Evolutionary conservation across 2,329 filamentous ascomycete species (phyloP), one percentile per base, ranked within the genome.

Genomic region (Metarhizium brunneum): DNA sequence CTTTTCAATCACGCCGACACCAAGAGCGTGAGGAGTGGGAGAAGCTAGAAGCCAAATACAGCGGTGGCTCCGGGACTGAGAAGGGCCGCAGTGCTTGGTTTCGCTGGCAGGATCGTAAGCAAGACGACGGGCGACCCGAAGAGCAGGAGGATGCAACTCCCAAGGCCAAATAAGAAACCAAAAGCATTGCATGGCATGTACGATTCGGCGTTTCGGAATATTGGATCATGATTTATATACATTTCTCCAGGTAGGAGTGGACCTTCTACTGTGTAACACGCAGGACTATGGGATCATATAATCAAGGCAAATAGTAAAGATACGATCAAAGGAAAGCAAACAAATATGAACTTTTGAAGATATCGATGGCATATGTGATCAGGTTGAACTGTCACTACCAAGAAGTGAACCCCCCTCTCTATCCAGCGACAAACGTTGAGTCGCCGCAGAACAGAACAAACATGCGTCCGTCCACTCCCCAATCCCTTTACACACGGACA

Each of bases 21-120:
- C 74, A 86, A 49, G 87, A 90, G 74, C 74, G 86, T 56, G 67
- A 75, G 61, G 75, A 80, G 63, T 92, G 87, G 86, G 85, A 89
- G 66, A 80, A 85, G 58, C 81, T 87, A 58, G 86, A 90, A 72
- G 77, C 77, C 59, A 79, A 76, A 61, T 90, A 81, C 66, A 80
- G 78, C 1, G 82, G 81, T 8, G 83, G 83, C 20, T 79, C 80
- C n/a, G 83, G 82, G 3, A 74, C 70, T 13, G 77, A 80, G 56
- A 72, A 73, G 57, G 73, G 71, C 1, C 66, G 71, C 32, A 68
- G 66, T 50, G 59, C 63, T 11, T 69, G 62, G 64, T 69, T 68
- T 53, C 67, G 73, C 50, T 73, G 71, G 66, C 64, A 66, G 40
- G 71, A 75, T 50, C 59, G 57, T 53, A 62, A 62, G 50, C 56